Evolutionary conservation across 129 eudicot genomes (phyloP).

Genomic region (Logfia minima): DNA sequence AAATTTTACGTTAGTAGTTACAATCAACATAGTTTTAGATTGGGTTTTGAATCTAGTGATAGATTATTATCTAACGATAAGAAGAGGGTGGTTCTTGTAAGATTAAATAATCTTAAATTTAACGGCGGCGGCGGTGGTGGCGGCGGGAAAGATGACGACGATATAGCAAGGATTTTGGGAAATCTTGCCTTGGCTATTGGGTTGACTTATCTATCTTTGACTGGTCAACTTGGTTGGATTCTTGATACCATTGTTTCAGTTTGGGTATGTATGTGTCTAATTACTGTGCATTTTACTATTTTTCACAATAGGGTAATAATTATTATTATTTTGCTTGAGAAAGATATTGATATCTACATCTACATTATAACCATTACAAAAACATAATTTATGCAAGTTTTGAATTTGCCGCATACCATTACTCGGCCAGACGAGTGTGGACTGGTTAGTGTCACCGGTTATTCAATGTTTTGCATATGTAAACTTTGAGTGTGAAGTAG

Average conservation of each 20-base stretch:
- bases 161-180: slow-evolving; percentile 59
- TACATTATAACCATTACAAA: too few relatives aligned
- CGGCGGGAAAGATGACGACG: slow-evolving; percentile 53
- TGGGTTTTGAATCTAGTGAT: slow-evolving; percentile 22
- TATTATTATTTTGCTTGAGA: background rate
- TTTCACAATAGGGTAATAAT: background rate
- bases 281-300: background rate
- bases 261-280: slow-evolving; percentile 53
- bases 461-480: too few relatives aligned
- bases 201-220: slow-evolving; percentile 74
- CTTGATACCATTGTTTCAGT: slow-evolving; percentile 80
- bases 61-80: slow-evolving; percentile 27
- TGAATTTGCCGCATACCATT: too few relatives aligned
- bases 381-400: too few relatives aligned
- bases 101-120: slow-evolving; percentile 37
- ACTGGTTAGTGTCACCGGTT: too few relatives aligned
- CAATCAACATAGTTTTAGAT: slow-evolving; percentile 29
- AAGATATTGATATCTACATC: background rate
- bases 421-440: too few relatives aligned
- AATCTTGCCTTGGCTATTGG: slow-evolving; percentile 76
- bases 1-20: slow-evolving; percentile 27
- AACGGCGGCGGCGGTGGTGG: slow-evolving; percentile 63
- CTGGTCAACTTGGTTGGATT: slow-evolving; percentile 93
- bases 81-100: slow-evolving; percentile 52
- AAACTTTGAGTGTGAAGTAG: background rate